These are phyloP conservation scores for Russula dissimulans DNA, from an alignment of 768 basidiomycete genomes.

Conservation along the genomic window DNA sequence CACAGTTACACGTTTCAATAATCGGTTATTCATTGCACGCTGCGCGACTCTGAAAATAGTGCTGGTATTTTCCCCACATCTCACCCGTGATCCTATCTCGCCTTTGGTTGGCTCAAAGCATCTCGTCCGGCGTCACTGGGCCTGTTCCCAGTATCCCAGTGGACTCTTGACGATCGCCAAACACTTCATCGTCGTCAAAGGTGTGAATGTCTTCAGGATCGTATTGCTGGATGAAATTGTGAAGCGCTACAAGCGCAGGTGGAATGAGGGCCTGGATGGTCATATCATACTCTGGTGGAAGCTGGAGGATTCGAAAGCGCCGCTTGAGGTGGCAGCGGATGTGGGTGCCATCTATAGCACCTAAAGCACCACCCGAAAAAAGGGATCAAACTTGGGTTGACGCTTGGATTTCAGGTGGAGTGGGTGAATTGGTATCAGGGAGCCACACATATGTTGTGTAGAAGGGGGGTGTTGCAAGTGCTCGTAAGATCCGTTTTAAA, in stretches of 20 bases:
- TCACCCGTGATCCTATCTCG: background rate
- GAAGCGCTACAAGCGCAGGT: background rate
- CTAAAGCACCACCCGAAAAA: background rate
- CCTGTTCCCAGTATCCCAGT: background rate
- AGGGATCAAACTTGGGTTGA: background rate
- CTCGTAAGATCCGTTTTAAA: background rate
- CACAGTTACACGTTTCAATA: no score
- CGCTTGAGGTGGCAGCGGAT: background rate
- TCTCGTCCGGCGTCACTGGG: no score
- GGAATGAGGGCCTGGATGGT: background rate
- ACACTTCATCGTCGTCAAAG: background rate
- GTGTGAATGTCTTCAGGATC: background rate
- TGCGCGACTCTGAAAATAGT: no score
- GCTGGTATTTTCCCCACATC: background rate
- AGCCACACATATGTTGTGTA: background rate
- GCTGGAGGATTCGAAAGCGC: background rate
- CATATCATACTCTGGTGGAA: background rate
- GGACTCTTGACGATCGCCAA: background rate
- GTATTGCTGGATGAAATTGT: background rate
- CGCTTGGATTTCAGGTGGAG: background rate
- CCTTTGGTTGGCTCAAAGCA: background rate
- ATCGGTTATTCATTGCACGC: no score
- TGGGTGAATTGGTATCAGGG: background rate
- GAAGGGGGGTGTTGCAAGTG: background rate
- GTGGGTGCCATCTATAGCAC: background rate